phyloP scores from a whole-genome alignment of 2,329 filamentous ascomycete genomes.

The Moelleriella libera region DNA sequence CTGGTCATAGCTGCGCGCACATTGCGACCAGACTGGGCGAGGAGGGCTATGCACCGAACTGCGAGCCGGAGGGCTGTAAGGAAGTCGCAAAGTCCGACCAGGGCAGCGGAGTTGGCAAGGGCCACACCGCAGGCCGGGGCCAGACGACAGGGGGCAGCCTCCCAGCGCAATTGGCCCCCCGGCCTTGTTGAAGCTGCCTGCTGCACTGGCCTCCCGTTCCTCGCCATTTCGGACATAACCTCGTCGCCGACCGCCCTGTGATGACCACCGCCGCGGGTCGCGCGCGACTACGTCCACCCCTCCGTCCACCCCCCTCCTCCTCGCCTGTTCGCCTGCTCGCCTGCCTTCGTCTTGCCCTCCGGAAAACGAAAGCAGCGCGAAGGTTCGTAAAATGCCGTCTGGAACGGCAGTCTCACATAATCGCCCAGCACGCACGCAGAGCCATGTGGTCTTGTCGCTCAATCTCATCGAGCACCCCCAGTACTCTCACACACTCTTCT shows the following conservation, averaged over 20 bases:
- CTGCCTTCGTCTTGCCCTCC: not conserved
- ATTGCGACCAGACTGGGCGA: not conserved
- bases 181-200: not conserved
- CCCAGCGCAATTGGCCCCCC: not conserved
- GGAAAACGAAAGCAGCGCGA: not conserved
- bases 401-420: constrained; percentile 1
- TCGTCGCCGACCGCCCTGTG: constrained; percentile 1
- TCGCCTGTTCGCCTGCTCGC: not conserved
- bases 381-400: not conserved
- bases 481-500: not conserved
- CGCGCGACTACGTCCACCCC: not conserved
- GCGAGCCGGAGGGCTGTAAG: not conserved
- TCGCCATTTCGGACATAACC: constrained; percentile 4
- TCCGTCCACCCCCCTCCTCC: no score
- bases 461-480: not conserved
- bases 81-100: not conserved
- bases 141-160: not conserved
- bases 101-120: not conserved
- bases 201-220: not conserved
- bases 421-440: not conserved
- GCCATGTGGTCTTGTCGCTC: not conserved
- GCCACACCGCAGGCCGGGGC: no score
- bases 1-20: no score
- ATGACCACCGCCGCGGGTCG: not conserved
- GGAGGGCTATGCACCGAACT: not conserved